phyloP scores from a whole-genome alignment of 2,329 filamentous ascomycete species.

The Zelopaecilomyces penicillatus region DNA sequence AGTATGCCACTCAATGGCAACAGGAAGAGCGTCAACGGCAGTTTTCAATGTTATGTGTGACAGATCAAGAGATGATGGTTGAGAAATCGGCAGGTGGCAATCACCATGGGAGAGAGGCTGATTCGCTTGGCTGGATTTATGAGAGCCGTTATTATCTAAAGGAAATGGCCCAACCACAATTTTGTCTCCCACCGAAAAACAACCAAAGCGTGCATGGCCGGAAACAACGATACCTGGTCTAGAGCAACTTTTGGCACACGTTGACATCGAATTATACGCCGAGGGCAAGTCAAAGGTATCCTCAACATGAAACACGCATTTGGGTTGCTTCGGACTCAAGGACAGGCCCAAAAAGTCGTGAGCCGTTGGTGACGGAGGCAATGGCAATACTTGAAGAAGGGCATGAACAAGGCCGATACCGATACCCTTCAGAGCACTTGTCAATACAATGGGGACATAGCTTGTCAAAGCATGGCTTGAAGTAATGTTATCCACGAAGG shows the following conservation, averaged over 20 bases:
- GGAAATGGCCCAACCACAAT: conserved; percentile 74
- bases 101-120: conserved; percentile 37
- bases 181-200: conserved; percentile 66
- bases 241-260: conserved; percentile 13
- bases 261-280: too few relatives aligned
- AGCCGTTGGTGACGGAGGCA: conserved; percentile 48
- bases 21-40: conserved; percentile 41
- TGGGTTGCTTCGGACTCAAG: conserved; percentile 51
- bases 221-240: conserved; percentile 63
- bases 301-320: conserved; percentile 77
- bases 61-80: conserved; percentile 46
- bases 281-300: conserved; percentile 74
- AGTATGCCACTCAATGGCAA: conserved; percentile 65
- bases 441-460: conserved; percentile 76
- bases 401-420: conserved; percentile 79
- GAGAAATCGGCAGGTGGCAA: conserved; percentile 43
- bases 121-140: conserved; percentile 33
- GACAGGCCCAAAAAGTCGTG: conserved; percentile 46
- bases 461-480: conserved; percentile 32
- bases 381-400: conserved; percentile 65
- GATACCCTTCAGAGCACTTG: conserved; percentile 75
- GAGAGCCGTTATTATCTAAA: conserved; percentile 41
- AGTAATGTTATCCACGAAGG: conserved; percentile 43
- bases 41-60: conserved; percentile 45
- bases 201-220: conserved; percentile 74